phyloP scores from a whole-genome alignment of 306 rosid genomes.

The Malus sieversii region DNA sequence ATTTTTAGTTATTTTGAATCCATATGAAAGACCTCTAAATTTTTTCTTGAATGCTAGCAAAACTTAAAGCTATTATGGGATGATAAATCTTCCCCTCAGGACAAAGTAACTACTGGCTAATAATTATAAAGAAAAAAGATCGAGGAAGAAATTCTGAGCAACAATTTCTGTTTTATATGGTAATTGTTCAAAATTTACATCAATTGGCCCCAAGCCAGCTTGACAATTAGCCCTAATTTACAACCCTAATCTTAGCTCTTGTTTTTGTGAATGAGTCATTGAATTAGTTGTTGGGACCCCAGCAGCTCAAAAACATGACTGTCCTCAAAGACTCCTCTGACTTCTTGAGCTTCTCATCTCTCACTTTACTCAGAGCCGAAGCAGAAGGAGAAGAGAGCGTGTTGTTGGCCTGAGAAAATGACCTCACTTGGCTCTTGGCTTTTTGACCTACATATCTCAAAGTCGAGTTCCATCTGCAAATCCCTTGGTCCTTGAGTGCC shows the following conservation, averaged over 20 bases:
- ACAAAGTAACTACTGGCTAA: neutral
- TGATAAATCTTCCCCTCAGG: neutral
- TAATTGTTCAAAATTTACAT: neutral
- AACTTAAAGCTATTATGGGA: neutral
- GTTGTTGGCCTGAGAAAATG: slow-evolving; percentile 11
- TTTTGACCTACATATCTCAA: slow-evolving; percentile 20
- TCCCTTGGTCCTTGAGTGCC: slow-evolving; percentile 34
- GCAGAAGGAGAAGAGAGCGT: slow-evolving; percentile 21
- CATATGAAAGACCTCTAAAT: too few relatives aligned
- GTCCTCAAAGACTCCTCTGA: slow-evolving; percentile 30
- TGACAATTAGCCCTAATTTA: neutral
- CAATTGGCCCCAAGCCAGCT: neutral
- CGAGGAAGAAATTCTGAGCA: neutral
- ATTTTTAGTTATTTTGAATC: too few relatives aligned
- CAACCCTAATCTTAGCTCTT: neutral
- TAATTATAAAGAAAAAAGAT: neutral
- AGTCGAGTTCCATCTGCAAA: slow-evolving; percentile 28
- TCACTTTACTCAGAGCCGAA: neutral
- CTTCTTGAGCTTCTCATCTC: slow-evolving; percentile 5
- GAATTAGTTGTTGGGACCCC: slow-evolving; percentile 30
- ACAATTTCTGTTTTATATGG: neutral
- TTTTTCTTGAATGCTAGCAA: too few relatives aligned
- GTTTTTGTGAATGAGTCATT: neutral
- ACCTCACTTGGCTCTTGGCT: slow-evolving; percentile 15
- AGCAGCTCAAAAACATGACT: slow-evolving; percentile 34